These are phyloP conservation scores for Fistulifera solaris DNA, from an alignment of 108 stramenopile genomes.

Conservation along the genomic window DNA sequence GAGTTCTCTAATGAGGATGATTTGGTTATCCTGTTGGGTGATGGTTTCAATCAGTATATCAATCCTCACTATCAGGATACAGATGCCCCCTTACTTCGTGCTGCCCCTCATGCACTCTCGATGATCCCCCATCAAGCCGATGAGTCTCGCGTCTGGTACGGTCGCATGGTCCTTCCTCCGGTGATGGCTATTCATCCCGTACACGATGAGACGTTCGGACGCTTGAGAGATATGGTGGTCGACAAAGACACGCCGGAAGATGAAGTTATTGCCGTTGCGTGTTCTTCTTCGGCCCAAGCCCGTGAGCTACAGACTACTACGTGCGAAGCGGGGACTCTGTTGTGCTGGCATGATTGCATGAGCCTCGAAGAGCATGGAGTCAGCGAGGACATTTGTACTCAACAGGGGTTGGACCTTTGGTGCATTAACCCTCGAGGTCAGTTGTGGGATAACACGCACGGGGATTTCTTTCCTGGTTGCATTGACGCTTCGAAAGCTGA, in stretches of 20 bases:
- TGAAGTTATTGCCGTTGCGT: slow-evolving; percentile 19
- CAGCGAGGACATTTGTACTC: slow-evolving; percentile 37
- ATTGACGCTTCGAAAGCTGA: neutral
- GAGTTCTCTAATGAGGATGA: slow-evolving; percentile 49
- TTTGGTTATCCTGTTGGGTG: slow-evolving; percentile 71
- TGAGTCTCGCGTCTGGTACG: slow-evolving; percentile 68
- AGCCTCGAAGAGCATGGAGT: slow-evolving; percentile 31
- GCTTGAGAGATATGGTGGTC: slow-evolving; percentile 36
- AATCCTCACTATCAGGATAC: slow-evolving; percentile 20
- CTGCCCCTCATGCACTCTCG: slow-evolving; percentile 53
- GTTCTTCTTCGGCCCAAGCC: slow-evolving; percentile 25
- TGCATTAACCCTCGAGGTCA: slow-evolving; percentile 55
- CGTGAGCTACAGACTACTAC: slow-evolving; percentile 22
- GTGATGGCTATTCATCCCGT: slow-evolving; percentile 33
- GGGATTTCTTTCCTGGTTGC: slow-evolving; percentile 12
- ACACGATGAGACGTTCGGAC: slow-evolving; percentile 41
- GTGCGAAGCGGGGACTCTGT: slow-evolving; percentile 51
- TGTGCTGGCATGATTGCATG: slow-evolving; percentile 81
- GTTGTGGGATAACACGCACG: slow-evolving; percentile 31
- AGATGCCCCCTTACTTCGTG: slow-evolving; percentile 25
- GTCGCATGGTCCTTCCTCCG: slow-evolving; percentile 79
- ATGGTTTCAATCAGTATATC: slow-evolving; percentile 70
- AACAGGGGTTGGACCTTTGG: slow-evolving; percentile 32
- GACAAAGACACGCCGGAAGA: slow-evolving; percentile 9
- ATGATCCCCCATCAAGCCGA: slow-evolving; percentile 18